phyloP scores from a whole-genome alignment of 805 yeast species.

The Pichia scutulata region DNA sequence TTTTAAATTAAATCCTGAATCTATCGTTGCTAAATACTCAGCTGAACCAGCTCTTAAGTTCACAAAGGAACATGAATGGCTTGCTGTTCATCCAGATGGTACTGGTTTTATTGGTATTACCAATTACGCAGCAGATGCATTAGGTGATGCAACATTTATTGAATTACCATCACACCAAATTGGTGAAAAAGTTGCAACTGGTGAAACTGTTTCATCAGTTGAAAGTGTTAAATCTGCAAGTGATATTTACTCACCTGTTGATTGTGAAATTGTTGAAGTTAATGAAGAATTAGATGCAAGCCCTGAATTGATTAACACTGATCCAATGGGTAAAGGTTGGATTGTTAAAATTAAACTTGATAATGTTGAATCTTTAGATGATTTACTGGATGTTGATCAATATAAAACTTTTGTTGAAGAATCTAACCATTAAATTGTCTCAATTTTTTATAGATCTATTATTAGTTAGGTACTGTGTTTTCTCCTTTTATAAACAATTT shows the following conservation, averaged over 20 bases:
- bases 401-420: constrained; percentile 54
- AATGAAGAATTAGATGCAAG: constrained; percentile 57
- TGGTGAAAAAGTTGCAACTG: constrained; percentile 40
- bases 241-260: constrained; percentile 84
- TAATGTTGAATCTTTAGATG: constrained; percentile 30
- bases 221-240: constrained; percentile 93
- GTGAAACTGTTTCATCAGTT: constrained; percentile 86
- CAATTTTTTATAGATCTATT: not conserved
- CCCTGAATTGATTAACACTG: constrained; percentile 76
- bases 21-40: constrained; percentile 26
- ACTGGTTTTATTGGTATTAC: constrained; percentile 86
- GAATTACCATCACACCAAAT: constrained; percentile 60
- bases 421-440: constrained; percentile 29
- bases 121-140: constrained; percentile 88
- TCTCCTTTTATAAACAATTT: not conserved
- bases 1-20: constrained; percentile 23
- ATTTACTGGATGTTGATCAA: constrained; percentile 45
- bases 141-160: constrained; percentile 93
- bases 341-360: constrained; percentile 65
- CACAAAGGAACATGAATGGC: constrained; percentile 93
- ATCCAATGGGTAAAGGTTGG: constrained; percentile 95
- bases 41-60: constrained; percentile 50
- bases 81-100: constrained; percentile 77
- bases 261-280: constrained; percentile 66
- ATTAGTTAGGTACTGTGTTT: not conserved